Percentiles rank a stretch among this genome's conserved stretches.
Evolutionary conservation across 371 early-diverging fungal species (phyloP).

Genomic region (Globomyces sp.): DNA sequence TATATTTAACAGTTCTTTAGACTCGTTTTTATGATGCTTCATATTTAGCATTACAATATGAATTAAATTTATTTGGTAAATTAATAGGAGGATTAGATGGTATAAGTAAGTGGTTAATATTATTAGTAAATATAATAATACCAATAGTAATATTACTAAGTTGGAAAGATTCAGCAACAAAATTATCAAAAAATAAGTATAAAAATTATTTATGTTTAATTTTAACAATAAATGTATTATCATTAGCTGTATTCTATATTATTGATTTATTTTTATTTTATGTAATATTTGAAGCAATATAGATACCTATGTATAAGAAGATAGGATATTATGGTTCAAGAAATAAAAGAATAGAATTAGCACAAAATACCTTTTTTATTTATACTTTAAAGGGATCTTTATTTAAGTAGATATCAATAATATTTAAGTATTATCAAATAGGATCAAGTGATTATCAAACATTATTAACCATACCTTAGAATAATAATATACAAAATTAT

Average conservation of each 20-base stretch:
- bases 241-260: constrained; percentile 56
- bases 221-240: constrained; percentile 29
- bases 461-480: constrained; percentile 46
- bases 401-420: constrained; percentile 61
- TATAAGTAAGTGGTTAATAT: constrained; percentile 62
- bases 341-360: constrained; percentile 59
- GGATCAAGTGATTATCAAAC: constrained; percentile 62
- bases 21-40: constrained; percentile 59
- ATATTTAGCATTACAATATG: constrained; percentile 59
- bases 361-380: constrained; percentile 58
- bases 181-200: constrained; percentile 49
- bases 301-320: constrained; percentile 64
- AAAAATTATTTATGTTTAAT: constrained; percentile 51
- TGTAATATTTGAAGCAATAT: constrained; percentile 63
- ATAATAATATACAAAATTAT: constrained; percentile 47
- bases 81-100: constrained; percentile 60
- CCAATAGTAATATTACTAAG: constrained; percentile 60
- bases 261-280: constrained; percentile 64
- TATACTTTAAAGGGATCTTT: constrained; percentile 63
- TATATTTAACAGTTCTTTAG: constrained; percentile 52
- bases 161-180: constrained; percentile 45
- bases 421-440: constrained; percentile 51
- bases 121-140: constrained; percentile 64
- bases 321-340: constrained; percentile 60
- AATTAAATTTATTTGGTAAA: constrained; percentile 25